Conservation (phyloP, 306 rosid species). For the Inga leiocalycina region DNA sequence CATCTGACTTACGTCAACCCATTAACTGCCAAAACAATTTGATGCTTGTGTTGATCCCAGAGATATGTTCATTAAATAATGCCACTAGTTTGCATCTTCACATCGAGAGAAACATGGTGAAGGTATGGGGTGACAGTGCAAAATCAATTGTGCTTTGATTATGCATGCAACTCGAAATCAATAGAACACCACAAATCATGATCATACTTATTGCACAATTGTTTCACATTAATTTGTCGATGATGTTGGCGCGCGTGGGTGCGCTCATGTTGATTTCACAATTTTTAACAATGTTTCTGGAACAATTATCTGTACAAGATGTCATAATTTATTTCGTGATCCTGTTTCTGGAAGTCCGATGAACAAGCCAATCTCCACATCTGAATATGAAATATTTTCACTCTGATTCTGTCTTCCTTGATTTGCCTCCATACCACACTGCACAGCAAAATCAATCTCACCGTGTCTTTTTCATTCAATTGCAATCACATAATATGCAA, state of each 20-base stretch:
- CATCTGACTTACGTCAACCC: background rate
- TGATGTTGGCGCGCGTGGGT: background rate
- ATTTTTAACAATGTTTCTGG: conserved; percentile 6
- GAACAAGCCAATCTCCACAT: conserved; percentile 70
- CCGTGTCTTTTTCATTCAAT: background rate
- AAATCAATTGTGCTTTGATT: background rate
- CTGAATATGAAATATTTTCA: background rate
- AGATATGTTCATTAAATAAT: background rate
- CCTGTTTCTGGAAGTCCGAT: conserved; percentile 72
- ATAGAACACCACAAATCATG: background rate
- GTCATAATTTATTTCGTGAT: background rate
- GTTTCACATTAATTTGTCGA: background rate
- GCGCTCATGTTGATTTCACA: background rate
- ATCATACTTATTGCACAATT: background rate
- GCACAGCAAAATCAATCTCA: background rate
- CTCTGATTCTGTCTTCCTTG: background rate
- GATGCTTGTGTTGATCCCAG: background rate
- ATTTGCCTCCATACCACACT: background rate
- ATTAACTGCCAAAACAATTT: no score
- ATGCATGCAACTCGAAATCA: background rate
- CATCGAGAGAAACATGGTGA: no score
- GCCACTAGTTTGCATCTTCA: no score
- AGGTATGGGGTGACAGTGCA: background rate
- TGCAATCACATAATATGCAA: background rate
- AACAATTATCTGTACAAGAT: background rate